phyloP scores from a whole-genome alignment of 192 early-diverging fungal genomes.

The Geranomyces michiganensis region DNA sequence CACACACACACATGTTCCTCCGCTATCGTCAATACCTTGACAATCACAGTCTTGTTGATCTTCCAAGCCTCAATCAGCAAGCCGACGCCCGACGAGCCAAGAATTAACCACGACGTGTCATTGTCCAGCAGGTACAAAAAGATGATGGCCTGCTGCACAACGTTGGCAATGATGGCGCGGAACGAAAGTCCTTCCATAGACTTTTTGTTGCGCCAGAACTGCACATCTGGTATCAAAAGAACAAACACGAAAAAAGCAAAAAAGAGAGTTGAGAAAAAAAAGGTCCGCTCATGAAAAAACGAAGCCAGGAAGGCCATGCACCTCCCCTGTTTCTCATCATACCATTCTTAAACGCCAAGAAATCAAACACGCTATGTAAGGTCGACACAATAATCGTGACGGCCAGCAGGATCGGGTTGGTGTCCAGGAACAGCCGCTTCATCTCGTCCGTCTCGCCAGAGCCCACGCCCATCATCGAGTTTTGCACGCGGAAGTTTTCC shows the following conservation, averaged over 20 bases:
- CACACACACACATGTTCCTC: not conserved
- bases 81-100: slow-evolving; percentile 80
- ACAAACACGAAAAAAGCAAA: too few species aligned
- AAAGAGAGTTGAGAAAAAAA: too few species aligned
- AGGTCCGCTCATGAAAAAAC: too few species aligned
- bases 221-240: slow-evolving; percentile 62
- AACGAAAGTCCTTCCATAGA: slow-evolving; percentile 83
- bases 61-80: slow-evolving; percentile 90
- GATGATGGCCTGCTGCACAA: slow-evolving; percentile 82
- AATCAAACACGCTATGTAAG: slow-evolving; percentile 85
- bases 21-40: slow-evolving; percentile 64
- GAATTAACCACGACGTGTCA: slow-evolving; percentile 83
- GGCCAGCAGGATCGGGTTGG: slow-evolving; percentile 79
- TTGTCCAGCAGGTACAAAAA: slow-evolving; percentile 89
- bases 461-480: slow-evolving; percentile 59
- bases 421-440: slow-evolving; percentile 89
- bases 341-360: slow-evolving; percentile 94
- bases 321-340: not conserved
- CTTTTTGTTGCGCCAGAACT: slow-evolving; percentile 86
- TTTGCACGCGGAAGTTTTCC: slow-evolving; percentile 61
- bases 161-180: slow-evolving; percentile 77
- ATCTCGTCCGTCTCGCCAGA: slow-evolving; percentile 73
- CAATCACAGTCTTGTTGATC: slow-evolving; percentile 80
- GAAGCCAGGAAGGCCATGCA: not conserved
- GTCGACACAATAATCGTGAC: slow-evolving; percentile 77